These are phyloP conservation scores for Blastocrithidia nonstop DNA, from an alignment of 208 protist species.

Conservation along the genomic window DNA sequence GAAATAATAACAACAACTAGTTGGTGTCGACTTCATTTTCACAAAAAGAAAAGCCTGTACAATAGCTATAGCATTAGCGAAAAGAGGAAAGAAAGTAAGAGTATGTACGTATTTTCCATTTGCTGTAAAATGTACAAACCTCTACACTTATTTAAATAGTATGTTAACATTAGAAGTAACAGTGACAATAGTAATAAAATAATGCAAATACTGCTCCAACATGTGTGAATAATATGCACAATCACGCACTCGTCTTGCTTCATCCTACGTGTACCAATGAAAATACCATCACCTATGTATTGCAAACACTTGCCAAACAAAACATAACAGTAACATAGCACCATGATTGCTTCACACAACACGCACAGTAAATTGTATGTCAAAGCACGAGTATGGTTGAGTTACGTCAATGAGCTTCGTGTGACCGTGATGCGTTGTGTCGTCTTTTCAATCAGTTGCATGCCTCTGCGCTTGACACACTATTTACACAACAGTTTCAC, in stretches of 20 bases:
- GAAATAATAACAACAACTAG: constrained; percentile 12
- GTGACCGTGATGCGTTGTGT: constrained; percentile 8
- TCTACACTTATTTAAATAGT: constrained; percentile 17
- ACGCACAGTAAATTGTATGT: no score
- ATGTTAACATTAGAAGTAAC: constrained; percentile 13
- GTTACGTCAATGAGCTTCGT: constrained; percentile 5
- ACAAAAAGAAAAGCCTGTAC: neutral
- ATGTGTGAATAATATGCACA: no score
- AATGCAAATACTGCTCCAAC: constrained; percentile 1
- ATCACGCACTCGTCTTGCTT: constrained; percentile 33
- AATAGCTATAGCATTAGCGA: neutral
- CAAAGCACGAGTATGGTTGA: constrained; percentile 12
- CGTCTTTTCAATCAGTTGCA: no score
- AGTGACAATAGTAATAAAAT: no score
- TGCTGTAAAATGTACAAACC: constrained; percentile 6
- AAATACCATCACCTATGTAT: constrained; percentile 11
- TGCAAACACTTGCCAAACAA: constrained; percentile 11
- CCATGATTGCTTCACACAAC: constrained; percentile 10
- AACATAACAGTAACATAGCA: constrained; percentile 12
- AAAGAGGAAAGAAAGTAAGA: neutral
- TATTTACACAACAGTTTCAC: constrained; percentile 5
- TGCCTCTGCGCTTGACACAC: constrained; percentile 1
- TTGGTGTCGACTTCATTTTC: neutral
- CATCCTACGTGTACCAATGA: constrained; percentile 21
- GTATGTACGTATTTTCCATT: neutral